Conservation (phyloP, 768 basidiomycete genomes). For the Mycena chlorophos region DNA sequence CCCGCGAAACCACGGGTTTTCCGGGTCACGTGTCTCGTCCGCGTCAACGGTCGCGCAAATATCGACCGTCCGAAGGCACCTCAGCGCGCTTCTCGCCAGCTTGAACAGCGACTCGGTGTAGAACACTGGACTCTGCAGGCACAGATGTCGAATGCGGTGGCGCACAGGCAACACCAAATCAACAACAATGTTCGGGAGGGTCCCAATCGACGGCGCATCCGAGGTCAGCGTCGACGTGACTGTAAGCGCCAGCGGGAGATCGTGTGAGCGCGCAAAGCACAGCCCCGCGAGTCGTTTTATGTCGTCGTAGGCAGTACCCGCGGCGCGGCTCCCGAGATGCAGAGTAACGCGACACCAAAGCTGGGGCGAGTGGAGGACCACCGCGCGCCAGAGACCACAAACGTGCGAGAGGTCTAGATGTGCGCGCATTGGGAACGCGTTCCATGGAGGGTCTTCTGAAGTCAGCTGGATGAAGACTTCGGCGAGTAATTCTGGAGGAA, state of each 20-base stretch:
- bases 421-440: constrained; percentile 19
- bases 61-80: constrained; percentile 6
- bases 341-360: constrained; percentile 30
- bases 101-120: constrained; percentile 20
- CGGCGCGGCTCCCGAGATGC: constrained; percentile 8
- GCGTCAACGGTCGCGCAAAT: background rate
- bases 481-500: constrained; percentile 20
- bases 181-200: constrained; percentile 12
- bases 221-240: constrained; percentile 3
- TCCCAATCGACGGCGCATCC: background rate
- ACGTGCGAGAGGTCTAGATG: constrained; percentile 38
- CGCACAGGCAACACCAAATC: constrained; percentile 19
- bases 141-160: constrained; percentile 18
- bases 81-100: constrained; percentile 13
- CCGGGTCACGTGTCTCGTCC: background rate
- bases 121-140: constrained; percentile 3
- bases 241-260: constrained; percentile 13
- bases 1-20: constrained; percentile 11
- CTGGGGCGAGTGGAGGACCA: constrained; percentile 33
- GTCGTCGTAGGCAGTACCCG: constrained; percentile 1
- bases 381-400: constrained; percentile 34
- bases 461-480: constrained; percentile 14
- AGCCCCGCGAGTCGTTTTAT: constrained; percentile 7
- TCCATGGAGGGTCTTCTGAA: constrained; percentile 7
- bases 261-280: constrained; percentile 18